Conservation (phyloP, 164 flowering plant genomes). For the Kalanchoe fedtschenkoi region DNA sequence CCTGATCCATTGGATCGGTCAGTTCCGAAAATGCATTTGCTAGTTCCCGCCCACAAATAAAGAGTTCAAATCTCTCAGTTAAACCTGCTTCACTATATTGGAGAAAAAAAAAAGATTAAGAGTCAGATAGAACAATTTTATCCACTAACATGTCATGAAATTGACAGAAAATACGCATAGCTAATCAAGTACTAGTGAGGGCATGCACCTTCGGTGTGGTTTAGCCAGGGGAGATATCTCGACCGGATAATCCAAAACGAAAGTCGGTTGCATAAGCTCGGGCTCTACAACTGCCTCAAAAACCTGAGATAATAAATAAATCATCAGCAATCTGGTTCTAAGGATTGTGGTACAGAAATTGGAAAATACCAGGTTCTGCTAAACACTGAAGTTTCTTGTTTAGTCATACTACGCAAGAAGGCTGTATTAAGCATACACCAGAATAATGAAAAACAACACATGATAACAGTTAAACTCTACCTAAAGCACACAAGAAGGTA, state of each 20-base stretch:
- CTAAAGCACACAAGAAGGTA: conserved; percentile 10
- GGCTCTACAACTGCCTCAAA: conserved; percentile 85
- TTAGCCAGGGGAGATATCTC: conserved; percentile 97
- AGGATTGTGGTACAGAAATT: neutral
- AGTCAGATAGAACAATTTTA: neutral
- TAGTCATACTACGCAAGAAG: neutral
- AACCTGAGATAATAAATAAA: conserved; percentile 34
- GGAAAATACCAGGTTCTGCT: neutral
- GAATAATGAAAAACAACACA: neutral
- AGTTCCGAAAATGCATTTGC: conserved; percentile 96
- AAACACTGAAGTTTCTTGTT: neutral
- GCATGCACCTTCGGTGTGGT: conserved; percentile 73
- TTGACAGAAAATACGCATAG: neutral
- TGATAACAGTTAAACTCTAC: neutral
- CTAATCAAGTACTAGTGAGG: conserved; percentile 3
- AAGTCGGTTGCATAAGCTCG: conserved; percentile 80
- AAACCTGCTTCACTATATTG: conserved; percentile 59
- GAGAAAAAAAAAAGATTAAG: neutral
- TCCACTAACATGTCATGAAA: neutral
- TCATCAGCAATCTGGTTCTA: neutral
- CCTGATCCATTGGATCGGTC: conserved; percentile 99
- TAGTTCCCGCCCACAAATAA: conserved; percentile 90
- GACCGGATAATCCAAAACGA: conserved; percentile 91
- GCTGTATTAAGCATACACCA: neutral
- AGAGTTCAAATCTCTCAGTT: conserved; percentile 95